Percentiles rank a stretch among this genome's conserved stretches.
Evolutionary conservation across 1,139 yeast species (phyloP).

Genomic region (Geotrichum reessii): DNA sequence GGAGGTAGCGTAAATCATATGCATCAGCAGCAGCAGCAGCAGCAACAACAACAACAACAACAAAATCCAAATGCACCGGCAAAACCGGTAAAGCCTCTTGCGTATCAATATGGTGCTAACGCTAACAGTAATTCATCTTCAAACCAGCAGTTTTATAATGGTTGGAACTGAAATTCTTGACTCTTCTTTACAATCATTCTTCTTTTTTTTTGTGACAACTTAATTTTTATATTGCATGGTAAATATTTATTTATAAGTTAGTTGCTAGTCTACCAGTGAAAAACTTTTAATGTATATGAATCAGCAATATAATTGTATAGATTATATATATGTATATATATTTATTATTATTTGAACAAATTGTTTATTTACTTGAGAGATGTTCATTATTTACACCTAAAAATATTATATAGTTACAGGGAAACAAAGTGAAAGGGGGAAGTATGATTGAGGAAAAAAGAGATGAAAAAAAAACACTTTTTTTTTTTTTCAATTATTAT

Average conservation of each 20-base stretch:
- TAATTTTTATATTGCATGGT: neutral
- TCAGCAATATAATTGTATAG: too few relatives aligned
- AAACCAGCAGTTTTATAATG: neutral
- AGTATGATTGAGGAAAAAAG: neutral
- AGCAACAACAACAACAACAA: neutral
- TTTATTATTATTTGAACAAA: too few relatives aligned
- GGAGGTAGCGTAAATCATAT: too few relatives aligned
- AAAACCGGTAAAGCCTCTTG: neutral
- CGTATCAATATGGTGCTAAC: neutral
- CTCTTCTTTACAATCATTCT: neutral
- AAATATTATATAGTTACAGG: too few relatives aligned
- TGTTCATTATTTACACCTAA: too few relatives aligned
- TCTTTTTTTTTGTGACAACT: neutral
- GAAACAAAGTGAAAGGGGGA: too few relatives aligned
- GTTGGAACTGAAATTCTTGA: neutral
- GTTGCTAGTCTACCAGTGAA: too few relatives aligned
- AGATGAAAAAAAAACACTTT: neutral
- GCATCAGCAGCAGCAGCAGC: neutral
- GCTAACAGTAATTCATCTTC: neutral
- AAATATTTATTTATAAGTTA: too few relatives aligned
- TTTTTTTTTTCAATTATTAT: neutral
- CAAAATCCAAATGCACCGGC: neutral
- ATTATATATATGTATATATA: too few relatives aligned
- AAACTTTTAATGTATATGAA: too few relatives aligned
- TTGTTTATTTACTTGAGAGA: too few relatives aligned